Conservation (phyloP, 176 grass and related monocot genomes). For the Paspalum vaginatum region DNA sequence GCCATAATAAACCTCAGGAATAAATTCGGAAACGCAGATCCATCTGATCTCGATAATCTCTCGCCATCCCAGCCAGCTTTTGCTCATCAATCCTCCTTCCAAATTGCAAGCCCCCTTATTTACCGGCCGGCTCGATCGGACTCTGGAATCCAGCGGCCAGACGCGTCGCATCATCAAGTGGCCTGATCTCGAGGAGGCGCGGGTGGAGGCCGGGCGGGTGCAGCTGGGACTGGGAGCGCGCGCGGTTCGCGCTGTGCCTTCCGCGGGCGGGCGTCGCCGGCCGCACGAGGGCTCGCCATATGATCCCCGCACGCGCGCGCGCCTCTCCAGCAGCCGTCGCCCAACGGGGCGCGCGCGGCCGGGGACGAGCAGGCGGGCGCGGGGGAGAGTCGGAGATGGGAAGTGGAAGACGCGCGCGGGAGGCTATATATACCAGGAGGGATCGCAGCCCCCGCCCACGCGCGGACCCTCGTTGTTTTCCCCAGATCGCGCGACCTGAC, state of each 20-base stretch:
- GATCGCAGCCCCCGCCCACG: conserved; percentile 2
- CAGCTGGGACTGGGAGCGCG: not conserved
- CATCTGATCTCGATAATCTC: not conserved
- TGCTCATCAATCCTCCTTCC: conserved; percentile 15
- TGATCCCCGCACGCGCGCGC: conserved; percentile 9
- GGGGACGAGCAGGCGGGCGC: not conserved
- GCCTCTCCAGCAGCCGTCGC: not conserved
- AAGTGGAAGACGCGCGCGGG: not conserved
- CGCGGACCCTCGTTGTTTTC: not conserved
- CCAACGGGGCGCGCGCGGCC: not conserved
- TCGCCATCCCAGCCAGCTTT: conserved; percentile 1
- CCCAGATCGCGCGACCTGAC: not conserved
- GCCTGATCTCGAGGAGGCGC: not conserved
- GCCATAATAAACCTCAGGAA: not conserved
- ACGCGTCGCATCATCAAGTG: not conserved
- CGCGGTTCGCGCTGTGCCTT: not conserved
- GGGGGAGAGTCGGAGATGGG: not conserved
- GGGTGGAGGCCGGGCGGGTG: not conserved
- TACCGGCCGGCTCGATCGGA: conserved; percentile 15
- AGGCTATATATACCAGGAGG: conserved; percentile 30
- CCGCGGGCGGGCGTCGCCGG: not conserved
- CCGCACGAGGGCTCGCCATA: not conserved
- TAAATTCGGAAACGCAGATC: conserved; percentile 3
- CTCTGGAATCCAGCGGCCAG: not conserved
- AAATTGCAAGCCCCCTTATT: not conserved